Percentiles rank a stretch among this genome's conserved stretches.
These are phyloP conservation scores for Phytopythium chamaehyphon DNA, from an alignment of 352 stramenopile genomes.

Conservation along the genomic window DNA sequence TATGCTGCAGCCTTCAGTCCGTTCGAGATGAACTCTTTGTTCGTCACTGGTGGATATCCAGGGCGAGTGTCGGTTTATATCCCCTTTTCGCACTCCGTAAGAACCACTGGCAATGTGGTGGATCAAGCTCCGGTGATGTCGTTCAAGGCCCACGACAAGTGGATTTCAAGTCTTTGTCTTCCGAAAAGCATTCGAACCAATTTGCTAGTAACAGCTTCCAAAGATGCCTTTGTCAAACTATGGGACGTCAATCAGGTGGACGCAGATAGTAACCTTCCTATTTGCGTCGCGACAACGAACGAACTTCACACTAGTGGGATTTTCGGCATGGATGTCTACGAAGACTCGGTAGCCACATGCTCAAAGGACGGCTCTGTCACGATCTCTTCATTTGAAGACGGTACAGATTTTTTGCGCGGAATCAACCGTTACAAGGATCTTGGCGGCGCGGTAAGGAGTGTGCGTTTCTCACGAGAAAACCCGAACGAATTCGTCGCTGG, in stretches of 20 bases:
- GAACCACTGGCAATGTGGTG: conserved; percentile 2
- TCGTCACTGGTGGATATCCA: conserved; percentile 36
- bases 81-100: background rate
- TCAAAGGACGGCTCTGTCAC: conserved; percentile 46
- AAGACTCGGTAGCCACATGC: conserved; percentile 33
- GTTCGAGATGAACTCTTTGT: conserved; percentile 30
- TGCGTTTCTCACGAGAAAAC: conserved; percentile 22
- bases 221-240: conserved; percentile 44
- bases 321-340: conserved; percentile 38
- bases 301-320: conserved; percentile 41
- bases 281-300: conserved; percentile 2
- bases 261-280: conserved; percentile 23
- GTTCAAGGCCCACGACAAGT: conserved; percentile 48
- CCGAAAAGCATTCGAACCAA: conserved; percentile 26
- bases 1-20: conserved; percentile 45
- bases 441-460: conserved; percentile 44
- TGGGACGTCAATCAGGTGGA: conserved; percentile 48
- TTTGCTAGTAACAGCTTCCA: conserved; percentile 41
- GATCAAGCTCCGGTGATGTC: conserved; percentile 33
- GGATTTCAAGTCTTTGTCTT: conserved; percentile 47
- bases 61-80: conserved; percentile 47
- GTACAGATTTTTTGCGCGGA: conserved; percentile 10
- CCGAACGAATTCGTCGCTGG: conserved; percentile 30
- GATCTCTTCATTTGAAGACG: conserved; percentile 24
- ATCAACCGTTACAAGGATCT: conserved; percentile 32